Percentiles rank a stretch among this genome's conserved stretches.
Conservation (phyloP, 1,139 yeast genomes). For the Nakaseomyces bracarensis region DNA sequence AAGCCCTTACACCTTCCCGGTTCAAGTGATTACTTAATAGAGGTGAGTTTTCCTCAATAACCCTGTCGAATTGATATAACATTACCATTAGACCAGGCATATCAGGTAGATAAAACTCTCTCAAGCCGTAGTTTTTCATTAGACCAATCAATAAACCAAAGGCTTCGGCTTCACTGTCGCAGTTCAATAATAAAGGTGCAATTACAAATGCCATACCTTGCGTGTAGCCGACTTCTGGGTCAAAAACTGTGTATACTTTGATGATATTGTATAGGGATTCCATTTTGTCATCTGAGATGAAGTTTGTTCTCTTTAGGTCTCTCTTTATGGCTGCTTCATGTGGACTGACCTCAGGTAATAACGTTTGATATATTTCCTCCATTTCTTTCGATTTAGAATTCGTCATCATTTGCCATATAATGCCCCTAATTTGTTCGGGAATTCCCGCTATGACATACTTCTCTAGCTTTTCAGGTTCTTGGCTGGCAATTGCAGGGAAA, state of each 20-base stretch:
- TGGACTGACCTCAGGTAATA: conserved; percentile 45
- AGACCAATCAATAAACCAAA: conserved; percentile 72
- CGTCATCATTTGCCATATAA: conserved; percentile 88
- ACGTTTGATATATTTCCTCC: conserved; percentile 51
- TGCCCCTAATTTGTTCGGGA: conserved; percentile 78
- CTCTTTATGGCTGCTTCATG: conserved; percentile 73
- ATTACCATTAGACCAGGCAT: conserved; percentile 88
- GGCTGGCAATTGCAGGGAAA: conserved; percentile 56
- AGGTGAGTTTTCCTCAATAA: conserved; percentile 45
- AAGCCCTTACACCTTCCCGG: conserved; percentile 77
- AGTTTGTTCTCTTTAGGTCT: conserved; percentile 78
- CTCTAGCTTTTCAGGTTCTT: conserved; percentile 52
- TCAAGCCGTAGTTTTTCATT: conserved; percentile 75
- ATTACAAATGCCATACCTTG: conserved; percentile 95
- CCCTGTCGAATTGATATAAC: conserved; percentile 81
- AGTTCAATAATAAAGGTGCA: conserved; percentile 73
- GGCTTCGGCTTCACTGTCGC: conserved; percentile 69
- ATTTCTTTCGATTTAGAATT: conserved; percentile 71
- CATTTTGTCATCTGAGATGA: conserved; percentile 51
- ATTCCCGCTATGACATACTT: conserved; percentile 63
- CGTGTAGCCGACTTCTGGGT: conserved; percentile 91
- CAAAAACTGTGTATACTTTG: conserved; percentile 77
- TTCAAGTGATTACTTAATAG: conserved; percentile 50
- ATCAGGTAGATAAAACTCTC: conserved; percentile 72
- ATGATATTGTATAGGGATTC: conserved; percentile 65